Evolutionary conservation across 1,139 yeast genomes (phyloP).

Genomic region (Saccharomyces hybrid): DNA sequence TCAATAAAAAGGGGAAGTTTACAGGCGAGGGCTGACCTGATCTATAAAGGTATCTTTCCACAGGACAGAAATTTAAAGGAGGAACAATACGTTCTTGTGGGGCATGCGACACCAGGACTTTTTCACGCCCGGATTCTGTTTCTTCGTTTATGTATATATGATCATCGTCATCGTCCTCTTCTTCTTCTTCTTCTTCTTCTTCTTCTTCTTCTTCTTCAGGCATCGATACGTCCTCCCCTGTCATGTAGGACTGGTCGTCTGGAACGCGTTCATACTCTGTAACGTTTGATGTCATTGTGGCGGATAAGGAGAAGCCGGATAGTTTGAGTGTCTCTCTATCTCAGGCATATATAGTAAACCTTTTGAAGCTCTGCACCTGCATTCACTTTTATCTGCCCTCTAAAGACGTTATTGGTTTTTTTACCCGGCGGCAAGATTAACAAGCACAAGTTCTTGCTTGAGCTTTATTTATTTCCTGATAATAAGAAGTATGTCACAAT

Average conservation of each 20-base stretch:
- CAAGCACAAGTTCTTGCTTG: no score
- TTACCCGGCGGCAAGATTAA: no score
- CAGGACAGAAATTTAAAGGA: slow-evolving; percentile 91
- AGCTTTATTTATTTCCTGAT: no score
- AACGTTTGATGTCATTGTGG: not conserved
- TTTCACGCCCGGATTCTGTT: slow-evolving; percentile 26
- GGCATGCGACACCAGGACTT: slow-evolving; percentile 30
- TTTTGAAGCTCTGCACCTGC: no score
- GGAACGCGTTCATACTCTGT: not conserved
- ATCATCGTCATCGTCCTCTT: slow-evolving; percentile 26
- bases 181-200: slow-evolving; percentile 14
- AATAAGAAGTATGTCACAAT: not conserved
- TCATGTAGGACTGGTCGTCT: not conserved
- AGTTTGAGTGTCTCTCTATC: not conserved
- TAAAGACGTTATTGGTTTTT: no score
- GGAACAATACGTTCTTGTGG: slow-evolving; percentile 73
- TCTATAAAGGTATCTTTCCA: slow-evolving; percentile 75
- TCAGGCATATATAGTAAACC: not conserved
- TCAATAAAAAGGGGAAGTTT: slow-evolving; percentile 74
- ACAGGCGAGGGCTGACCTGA: slow-evolving; percentile 94
- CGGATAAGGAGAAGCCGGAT: not conserved
- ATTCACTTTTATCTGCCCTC: no score
- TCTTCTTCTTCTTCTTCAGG: slow-evolving; percentile 7
- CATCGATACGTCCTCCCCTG: not conserved
- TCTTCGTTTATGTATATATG: slow-evolving; percentile 27